phyloP scores from a whole-genome alignment of 2,329 filamentous ascomycete species.

The Chrysoporthe austroafricana region DNA sequence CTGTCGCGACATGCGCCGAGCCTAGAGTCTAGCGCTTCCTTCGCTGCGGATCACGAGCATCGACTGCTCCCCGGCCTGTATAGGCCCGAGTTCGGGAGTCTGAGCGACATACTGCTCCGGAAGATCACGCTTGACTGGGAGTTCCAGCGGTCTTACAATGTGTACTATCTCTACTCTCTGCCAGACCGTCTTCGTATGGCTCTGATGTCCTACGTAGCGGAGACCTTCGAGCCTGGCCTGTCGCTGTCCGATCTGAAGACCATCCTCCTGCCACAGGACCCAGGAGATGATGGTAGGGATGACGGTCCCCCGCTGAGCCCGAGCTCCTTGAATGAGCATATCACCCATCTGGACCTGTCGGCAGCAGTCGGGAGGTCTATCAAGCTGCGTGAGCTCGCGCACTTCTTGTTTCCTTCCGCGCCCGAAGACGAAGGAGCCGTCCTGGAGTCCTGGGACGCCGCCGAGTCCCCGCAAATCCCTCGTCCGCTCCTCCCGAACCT shows the following conservation, averaged over 20 bases:
- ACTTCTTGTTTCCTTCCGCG: constrained; percentile 53
- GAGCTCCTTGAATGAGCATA: constrained; percentile 46
- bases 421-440: constrained; percentile 32
- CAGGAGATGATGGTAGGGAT: constrained; percentile 35
- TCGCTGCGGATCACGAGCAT: constrained; percentile 9
- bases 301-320: constrained; percentile 31
- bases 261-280: constrained; percentile 44
- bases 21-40: constrained; percentile 13
- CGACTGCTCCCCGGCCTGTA: constrained; percentile 48
- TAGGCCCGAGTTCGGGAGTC: constrained; percentile 49
- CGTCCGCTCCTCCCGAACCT: constrained; percentile 57
- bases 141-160: constrained; percentile 58
- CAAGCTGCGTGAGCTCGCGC: constrained; percentile 54
- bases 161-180: constrained; percentile 59
- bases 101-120: constrained; percentile 56
- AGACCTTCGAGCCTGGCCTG: constrained; percentile 50
- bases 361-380: constrained; percentile 56
- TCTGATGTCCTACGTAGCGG: constrained; percentile 55
- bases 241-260: constrained; percentile 54
- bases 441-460: constrained; percentile 59
- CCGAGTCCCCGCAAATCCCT: constrained; percentile 38
- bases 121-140: constrained; percentile 59
- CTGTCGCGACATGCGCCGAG: constrained; percentile 37
- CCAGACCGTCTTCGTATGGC: constrained; percentile 57
- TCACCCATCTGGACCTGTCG: constrained; percentile 59